Evolutionary conservation across 495 filamentous ascomycete species (phyloP), one percentile per base, ranked within the genome.

Genomic region (Collariella sp.): DNA sequence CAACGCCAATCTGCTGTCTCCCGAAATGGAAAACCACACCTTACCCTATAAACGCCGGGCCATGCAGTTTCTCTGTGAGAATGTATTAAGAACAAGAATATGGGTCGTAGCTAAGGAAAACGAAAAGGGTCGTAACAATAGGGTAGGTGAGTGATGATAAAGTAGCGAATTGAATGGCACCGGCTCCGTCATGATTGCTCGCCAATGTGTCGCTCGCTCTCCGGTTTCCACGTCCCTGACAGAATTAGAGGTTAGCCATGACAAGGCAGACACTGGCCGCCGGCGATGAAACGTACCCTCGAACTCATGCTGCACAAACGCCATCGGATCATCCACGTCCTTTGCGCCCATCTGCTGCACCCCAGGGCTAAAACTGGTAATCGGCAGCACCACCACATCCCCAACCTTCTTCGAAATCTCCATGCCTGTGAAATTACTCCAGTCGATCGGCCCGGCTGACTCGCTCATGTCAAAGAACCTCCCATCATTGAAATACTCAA

Each of bases 261-360:
- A 18, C n/a, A n/a, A n/a, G n/a, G n/a, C n/a, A n/a, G n/a, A n/a
- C n/a, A n/a, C n/a, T n/a, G n/a, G n/a, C n/a, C n/a, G n/a, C n/a
- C n/a, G n/a, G n/a, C n/a, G 26, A 31, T 9, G 26, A 31, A 31
- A 31, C 34, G 41, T 67, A 96, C 93, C 93, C 76, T 91, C 89
- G 72, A 98, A 98, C 41, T 90, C 83, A 69, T 98, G 93, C 72
- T 95, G 88, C 51, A 98, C 93, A 75, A 95, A 97, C 4, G 93
- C 93, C 89, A 97, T 93, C 6, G 91, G 89, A 63, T 97, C 84
- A 62, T 96, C 91, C 12, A 82, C 77, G 50, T 93, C 90, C 56
- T 83, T 84, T n/a, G 93, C 88, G 26, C 85, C 86, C 89, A 96
- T 97, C 63, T 94, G 88, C 57, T 85, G 80, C 34, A 97, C 89